Conservation (phyloP, 352 stramenopile species). For the Bremia lactucae region DNA sequence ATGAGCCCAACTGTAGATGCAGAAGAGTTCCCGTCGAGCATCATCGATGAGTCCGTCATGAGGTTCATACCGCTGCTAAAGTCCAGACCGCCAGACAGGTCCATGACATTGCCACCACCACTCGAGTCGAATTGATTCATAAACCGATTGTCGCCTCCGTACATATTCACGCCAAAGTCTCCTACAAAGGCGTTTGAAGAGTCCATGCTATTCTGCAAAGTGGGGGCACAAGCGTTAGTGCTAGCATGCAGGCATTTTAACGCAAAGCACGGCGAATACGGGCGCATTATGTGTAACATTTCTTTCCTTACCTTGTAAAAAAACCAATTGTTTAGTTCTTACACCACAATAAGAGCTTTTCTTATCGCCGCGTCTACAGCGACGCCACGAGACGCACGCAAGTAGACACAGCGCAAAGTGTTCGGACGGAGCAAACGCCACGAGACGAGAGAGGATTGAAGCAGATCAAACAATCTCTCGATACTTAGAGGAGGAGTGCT, state of each 20-base stretch:
- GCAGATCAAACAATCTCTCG: conserved; percentile 1
- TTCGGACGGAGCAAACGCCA: conserved; percentile 2
- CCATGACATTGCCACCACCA: conserved; percentile 19
- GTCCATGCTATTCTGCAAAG: conserved; percentile 35
- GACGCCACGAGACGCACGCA: conserved; percentile 2
- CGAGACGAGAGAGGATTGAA: conserved; percentile 9
- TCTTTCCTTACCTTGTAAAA: conserved; percentile 1
- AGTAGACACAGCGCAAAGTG: conserved; percentile 6
- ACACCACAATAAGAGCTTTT: conserved; percentile 9
- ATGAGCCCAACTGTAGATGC: conserved; percentile 46
- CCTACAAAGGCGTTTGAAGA: conserved; percentile 60
- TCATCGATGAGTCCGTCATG: conserved; percentile 46
- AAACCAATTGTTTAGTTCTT: conserved; percentile 4
- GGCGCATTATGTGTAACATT: not conserved
- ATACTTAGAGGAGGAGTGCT: conserved; percentile 7
- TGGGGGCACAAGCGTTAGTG: conserved; percentile 1
- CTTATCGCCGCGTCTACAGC: conserved; percentile 1
- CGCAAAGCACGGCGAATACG: conserved; percentile 1
- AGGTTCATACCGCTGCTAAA: conserved; percentile 59
- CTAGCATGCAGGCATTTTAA: not conserved
- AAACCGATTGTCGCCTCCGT: conserved; percentile 53
- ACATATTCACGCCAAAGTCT: conserved; percentile 62
- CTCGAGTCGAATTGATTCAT: conserved; percentile 66
- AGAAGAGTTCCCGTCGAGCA: conserved; percentile 19
- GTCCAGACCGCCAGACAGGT: conserved; percentile 39